Evolutionary conservation across 768 basidiomycete species (phyloP).

Genomic region (Neoboletus subvelutipes): DNA sequence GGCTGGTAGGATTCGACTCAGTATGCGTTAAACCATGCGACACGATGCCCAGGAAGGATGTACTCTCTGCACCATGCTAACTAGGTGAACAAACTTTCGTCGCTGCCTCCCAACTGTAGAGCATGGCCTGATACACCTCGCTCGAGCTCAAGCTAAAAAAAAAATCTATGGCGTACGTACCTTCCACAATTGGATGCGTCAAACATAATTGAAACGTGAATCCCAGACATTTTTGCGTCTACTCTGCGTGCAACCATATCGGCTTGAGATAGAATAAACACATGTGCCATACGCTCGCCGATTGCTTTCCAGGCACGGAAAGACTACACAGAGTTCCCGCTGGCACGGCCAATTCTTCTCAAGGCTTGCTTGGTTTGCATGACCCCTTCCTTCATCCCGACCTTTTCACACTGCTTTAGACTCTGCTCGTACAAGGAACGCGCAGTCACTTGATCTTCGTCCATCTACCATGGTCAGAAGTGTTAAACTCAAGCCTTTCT

Average conservation of each 20-base stretch:
- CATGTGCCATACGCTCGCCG: background rate
- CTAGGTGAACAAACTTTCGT: no score
- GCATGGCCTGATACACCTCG: no score
- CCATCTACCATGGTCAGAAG: conserved; percentile 28
- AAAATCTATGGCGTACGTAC: background rate
- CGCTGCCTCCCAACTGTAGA: no score
- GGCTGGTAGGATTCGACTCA: no score
- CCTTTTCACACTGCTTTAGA: conserved; percentile 30
- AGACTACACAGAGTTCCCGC: background rate
- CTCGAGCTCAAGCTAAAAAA: background rate
- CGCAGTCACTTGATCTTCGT: conserved; percentile 30
- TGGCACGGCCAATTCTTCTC: conserved; percentile 25
- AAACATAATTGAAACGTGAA: background rate
- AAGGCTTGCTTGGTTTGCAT: conserved; percentile 35
- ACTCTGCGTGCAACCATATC: background rate
- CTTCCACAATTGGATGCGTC: background rate
- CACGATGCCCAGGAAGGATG: no score
- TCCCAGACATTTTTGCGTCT: no score
- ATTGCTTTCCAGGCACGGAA: background rate
- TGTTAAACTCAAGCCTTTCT: background rate
- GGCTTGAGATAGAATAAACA: background rate
- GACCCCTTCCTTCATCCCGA: conserved; percentile 36
- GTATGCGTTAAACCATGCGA: no score
- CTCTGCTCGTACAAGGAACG: conserved; percentile 33
- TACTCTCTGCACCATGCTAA: no score